Base-by-base conservation (phyloP, 108 stramenopile species). In the Cyclostephanos tholiformis region DNA sequence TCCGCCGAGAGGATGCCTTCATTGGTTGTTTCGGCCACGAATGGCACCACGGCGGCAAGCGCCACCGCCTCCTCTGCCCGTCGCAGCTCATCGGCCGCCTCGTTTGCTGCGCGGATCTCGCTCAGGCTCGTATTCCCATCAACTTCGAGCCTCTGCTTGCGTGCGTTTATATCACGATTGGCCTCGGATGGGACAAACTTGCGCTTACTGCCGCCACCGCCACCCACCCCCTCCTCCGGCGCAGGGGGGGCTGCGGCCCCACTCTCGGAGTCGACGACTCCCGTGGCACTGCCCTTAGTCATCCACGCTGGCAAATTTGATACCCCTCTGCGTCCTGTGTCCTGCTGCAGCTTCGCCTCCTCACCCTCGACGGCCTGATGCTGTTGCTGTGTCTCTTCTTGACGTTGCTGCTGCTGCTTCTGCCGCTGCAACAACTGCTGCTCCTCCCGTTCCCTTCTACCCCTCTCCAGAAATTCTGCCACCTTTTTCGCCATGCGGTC, bases 281-380 rank as follows among this genome's bases (percentile, higher is more conserved):
- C 58, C 22, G 50, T 67, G 1, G 22, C 62, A 60, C 51, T 46
- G 26, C 68, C 85, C 29, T 86, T 68, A 22, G 89, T 88, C 93
- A 94, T 91, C 91, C 89, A 94, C 8, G 89, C 89, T 8, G 91
- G 90, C 35, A 89, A 79, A 77, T 93, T 93, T 61, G 90, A 91
- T 38, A 85, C 88, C 29, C 88, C 89, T 3, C 91, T 86, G 16
- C 83, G 66, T 35, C 77, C 72, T 38, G 63, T 78, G 36, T 88
- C 70, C 17, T 63, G 75, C 26, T 60, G 62, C 41, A 46, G 46
- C 46, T 67, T 78, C 43, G 70, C 61, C 9, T 36, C 50, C 14
- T 30, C 67, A 17, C 65, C 69, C 32, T 59, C 43, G 17, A 32
- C 73, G 39, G 22, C 49, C 35, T 13, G 53, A 17, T 68, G 52